Base-by-base conservation (phyloP, 164 flowering plant species). In the Magnolia changhungtana region DNA sequence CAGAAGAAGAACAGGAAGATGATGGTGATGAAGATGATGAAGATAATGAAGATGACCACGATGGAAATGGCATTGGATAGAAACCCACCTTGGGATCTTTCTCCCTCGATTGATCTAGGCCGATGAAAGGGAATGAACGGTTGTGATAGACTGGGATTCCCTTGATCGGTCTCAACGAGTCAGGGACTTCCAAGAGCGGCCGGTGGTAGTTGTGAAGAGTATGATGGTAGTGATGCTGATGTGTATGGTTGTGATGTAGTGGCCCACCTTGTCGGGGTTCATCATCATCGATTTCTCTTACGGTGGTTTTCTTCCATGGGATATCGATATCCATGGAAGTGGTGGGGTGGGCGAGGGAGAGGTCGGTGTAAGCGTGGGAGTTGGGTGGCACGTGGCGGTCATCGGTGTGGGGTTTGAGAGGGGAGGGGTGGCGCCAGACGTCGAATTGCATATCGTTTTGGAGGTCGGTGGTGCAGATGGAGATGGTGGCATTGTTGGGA, bases 141-240 rank as follows among this genome's bases (percentile, higher is more conserved):
- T 80, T 88, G 67, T 86, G 88, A 77, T 88, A 90, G 18, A 90
- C 82, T 8, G 93, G 93, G 76, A 90, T 87, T 72, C 93, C 93
- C 71, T 84, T 90, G 24, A 90, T 87, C 1, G 91, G 90, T 69
- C 81, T 74, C n/a, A 80, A 52, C 5, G 82, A 78, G 3, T 82
- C 85, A 9, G 59, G 59, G 9, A 76, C 82, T 55, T 80, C 85
- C 0, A 79, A 74, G 20, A 81, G 50, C 7, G 89, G 80, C 59
- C 66, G 69, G 59, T 73, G 69, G 63, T 10, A 45, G 71, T 55
- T 52, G 61, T 16, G 50, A 69, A 73, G 77, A 13, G 69, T 75
- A 19, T 65, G 86, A 65, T 59, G 76, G 14, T 45, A 72, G 31
- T 80, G 81, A 16, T 73, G 72, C 20, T 50, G 50, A 20, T 67